A percentile compares a stretch with the other conserved stretches of the same genome.
Evolutionary conservation across 352 stramenopile species (phyloP).

Genomic region (Pythium brachiatum): DNA sequence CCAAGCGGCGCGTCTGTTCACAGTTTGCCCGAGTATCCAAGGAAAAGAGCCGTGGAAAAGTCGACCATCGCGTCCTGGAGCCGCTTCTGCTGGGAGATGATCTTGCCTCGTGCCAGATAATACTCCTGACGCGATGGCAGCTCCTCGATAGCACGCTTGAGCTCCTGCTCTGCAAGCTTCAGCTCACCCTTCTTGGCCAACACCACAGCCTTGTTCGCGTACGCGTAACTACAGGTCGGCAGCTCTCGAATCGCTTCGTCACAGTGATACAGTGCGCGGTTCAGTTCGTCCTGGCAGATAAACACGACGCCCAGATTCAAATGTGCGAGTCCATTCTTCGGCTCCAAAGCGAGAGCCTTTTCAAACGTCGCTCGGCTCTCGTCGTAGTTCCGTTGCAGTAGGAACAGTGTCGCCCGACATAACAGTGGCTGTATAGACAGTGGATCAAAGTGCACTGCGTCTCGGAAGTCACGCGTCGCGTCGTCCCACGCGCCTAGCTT

Average conservation of each 20-base stretch:
- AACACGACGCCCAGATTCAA: conserved; percentile 56
- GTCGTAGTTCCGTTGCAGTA: conserved; percentile 38
- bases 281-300: conserved; percentile 35
- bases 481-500: conserved; percentile 42
- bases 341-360: conserved; percentile 45
- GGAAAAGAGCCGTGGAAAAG: conserved; percentile 66
- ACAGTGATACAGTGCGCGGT: conserved; percentile 42
- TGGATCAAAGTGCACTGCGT: conserved; percentile 67
- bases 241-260: conserved; percentile 47
- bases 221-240: conserved; percentile 61
- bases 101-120: conserved; percentile 62
- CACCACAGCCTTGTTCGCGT: conserved; percentile 65
- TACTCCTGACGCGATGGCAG: conserved; percentile 67
- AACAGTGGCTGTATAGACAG: conserved; percentile 54
- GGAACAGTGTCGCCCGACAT: conserved; percentile 56
- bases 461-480: conserved; percentile 52
- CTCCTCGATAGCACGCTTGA: conserved; percentile 68
- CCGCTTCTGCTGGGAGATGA: conserved; percentile 69
- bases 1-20: conserved; percentile 30
- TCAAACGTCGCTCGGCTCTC: conserved; percentile 38
- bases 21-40: conserved; percentile 71
- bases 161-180: conserved; percentile 39
- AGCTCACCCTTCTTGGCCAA: conserved; percentile 39
- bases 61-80: conserved; percentile 80
- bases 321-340: conserved; percentile 49